phyloP scores from a whole-genome alignment of 257 asterid species.

The Przewalskia tangutica region DNA sequence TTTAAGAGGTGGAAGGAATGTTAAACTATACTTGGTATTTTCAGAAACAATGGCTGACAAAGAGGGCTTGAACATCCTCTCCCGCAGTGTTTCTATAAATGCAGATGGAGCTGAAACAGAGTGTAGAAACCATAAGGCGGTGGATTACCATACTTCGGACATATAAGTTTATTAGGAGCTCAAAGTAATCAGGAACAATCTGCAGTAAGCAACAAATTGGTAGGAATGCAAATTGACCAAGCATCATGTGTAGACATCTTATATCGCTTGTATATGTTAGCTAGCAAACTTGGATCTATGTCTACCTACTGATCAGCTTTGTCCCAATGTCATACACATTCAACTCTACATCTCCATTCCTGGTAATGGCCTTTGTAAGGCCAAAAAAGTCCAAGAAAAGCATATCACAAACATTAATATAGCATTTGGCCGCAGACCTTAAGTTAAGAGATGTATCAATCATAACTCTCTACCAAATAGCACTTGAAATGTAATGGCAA shows the following conservation, averaged over 20 bases:
- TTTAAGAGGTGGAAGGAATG: conserved; percentile 4
- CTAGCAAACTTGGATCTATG: not conserved
- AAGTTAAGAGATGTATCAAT: not conserved
- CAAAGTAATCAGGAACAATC: conserved; percentile 1
- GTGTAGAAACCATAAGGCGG: not conserved
- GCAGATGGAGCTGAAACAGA: conserved; percentile 69
- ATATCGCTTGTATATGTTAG: not conserved
- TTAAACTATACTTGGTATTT: conserved; percentile 41
- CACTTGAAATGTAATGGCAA: not conserved
- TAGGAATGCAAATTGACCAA: not conserved
- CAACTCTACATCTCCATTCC: not conserved
- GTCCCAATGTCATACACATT: not conserved
- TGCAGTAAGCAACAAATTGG: not conserved
- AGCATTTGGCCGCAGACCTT: not conserved
- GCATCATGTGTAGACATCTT: not conserved
- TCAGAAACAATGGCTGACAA: conserved; percentile 72
- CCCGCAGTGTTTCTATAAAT: conserved; percentile 80
- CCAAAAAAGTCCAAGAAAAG: not conserved
- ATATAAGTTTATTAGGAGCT: not conserved
- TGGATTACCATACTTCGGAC: not conserved
- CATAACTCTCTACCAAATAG: not conserved
- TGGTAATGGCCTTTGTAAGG: not conserved
- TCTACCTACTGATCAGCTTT: not conserved
- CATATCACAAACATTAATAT: not conserved
- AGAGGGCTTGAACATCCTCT: conserved; percentile 89